Evolutionary conservation across 2,329 filamentous ascomycete species (phyloP), one percentile per base, ranked within the genome.

Genomic region (Sporothrix mexicana): DNA sequence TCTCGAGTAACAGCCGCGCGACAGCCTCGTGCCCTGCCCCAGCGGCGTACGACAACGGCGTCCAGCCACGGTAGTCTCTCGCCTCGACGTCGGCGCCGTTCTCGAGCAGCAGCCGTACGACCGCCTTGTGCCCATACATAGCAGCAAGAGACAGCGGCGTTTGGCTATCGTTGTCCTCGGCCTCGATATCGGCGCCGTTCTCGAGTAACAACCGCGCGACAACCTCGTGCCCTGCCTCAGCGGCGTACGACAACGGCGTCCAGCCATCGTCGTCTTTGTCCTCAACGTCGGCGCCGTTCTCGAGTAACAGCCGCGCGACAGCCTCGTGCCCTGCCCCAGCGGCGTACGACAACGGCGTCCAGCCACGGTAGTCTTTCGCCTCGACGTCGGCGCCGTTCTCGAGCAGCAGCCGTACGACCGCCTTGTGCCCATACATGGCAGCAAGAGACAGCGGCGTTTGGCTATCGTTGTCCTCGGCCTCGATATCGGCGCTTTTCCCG

Each of bases 321-420:
- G 25, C 57, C 13, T 61, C 25, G 25, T 41, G 5, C 6, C 25
- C 57, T 4, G 0, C 0, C 5, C 0, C 0, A 25, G 57, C 57
- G 25, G 57, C 57, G 41, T 9, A 10, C 25, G 7, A 41, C 15
- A 61, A 6, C 57, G 57, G 25, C 30, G 25, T 61, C 13, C 15
- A 7, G 17, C 57, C 57, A 61, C n/a, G 0, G 0, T 61, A 7
- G 7, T 51, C 49, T 25, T 61, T 61, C 6, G 30, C 25, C 13
- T 41, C 57, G 30, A 61, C 3, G 57, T 61, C 15, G 57, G 57
- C 57, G 57, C 57, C 57, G 25, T 61, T 41, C 4, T 61, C 25
- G 25, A 61, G 57, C 15, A 61, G 6, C 15, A 41, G 57, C 17
- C 17, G 2, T 7, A n/a, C 57, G 15, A 61, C 15, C 15, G 49